Evolutionary conservation across 306 rosid genomes (phyloP), one percentile per base, ranked within the genome.

Genomic region (Citrullus amarus): DNA sequence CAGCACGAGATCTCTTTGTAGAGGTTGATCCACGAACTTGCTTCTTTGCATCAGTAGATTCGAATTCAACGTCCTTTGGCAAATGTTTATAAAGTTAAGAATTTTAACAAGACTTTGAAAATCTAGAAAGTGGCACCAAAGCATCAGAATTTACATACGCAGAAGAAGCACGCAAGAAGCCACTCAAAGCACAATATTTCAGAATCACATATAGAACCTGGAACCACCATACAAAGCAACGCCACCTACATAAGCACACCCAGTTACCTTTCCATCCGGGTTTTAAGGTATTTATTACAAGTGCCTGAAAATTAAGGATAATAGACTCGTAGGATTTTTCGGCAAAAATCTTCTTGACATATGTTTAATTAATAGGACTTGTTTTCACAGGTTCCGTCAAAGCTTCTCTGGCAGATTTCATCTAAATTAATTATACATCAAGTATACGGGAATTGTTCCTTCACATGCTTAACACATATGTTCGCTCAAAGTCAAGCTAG

Each of bases 1-100:
- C 96, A 62, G 93, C 97, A 54, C 97, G 93, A 16, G 93, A 73
- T 79, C 91, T 91, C 84, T 88, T 93, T 0, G 85, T 71, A 44
- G 96, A 88, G 56, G 90, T 44, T 30, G 92, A 78, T 39, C 88
- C 88, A 32, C 88, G 91, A 51, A 0, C 81, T 77, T 80, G 86
- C 67, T 87, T 91, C 85, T 85, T 92, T 30, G 56, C 84, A 59
- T 83, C 91, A 62, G 54, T 78, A 54, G 81, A 80, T 82, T 93
- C 92, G 79, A 86, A 87, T 71, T 82, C 90, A 3, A 60, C 83
- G 46, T 87, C 96, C 96, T 91, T 81, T 77, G 60, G 25, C 71
- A 74, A 80, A 22, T 63, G 57, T 81, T 79, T 51, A 39, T 65
- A 15, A 51, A 11, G 44, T 39, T 32, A 17, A 41, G 5, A 39